Base-by-base conservation (phyloP, 768 basidiomycete genomes). In the Leccinum subtestaceum region DNA sequence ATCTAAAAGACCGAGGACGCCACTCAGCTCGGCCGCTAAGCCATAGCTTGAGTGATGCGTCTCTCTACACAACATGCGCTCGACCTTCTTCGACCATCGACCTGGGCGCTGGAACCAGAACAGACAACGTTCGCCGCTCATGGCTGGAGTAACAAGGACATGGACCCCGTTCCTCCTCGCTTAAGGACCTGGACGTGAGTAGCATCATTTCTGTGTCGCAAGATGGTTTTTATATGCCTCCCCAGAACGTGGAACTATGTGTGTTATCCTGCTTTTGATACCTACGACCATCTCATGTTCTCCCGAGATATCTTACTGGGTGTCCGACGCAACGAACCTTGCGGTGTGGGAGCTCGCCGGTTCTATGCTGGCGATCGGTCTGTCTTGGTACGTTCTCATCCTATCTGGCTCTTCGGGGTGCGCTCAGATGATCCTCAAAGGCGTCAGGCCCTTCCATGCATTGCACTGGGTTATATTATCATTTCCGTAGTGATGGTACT, bases 401-500 rank as follows among this genome's bases (percentile, higher is more conserved):
- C 34, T 29, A 36, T 17, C 32, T 36, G 19, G 9, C 6, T 47
- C 10, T 57, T 12, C 11, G 17, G 31, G 34, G 51, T 15, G 10
- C 5, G 23, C 60, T 63, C 17, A 61, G 3, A 13, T 45, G 43
- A 45, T 53, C 46, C 13, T 53, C 52, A 0, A 52, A 86, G 84
- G 87, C 77, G 81, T 49, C 86, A 90, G 68, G 86, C 86, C 2
- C 75, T 88, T 8, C 75, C 81, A 5, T 87, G 84, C 13, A 91
- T 92, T 60, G 85, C 88, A 8, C 75, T 89, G 17, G 90, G 86
- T 19, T 86, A 91, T 66, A 72, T 81, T 61, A 81, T 93, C 63
- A 90, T 93, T 59, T 83, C 87, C 2, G 72, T 84, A 57, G 83
- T 86, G 19, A 84, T 93, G 78, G 83, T 91, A 2, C 75, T 89